Evolutionary conservation across 1,139 yeast genomes (phyloP).

Genomic region (Suhomyces atakaporum): DNA sequence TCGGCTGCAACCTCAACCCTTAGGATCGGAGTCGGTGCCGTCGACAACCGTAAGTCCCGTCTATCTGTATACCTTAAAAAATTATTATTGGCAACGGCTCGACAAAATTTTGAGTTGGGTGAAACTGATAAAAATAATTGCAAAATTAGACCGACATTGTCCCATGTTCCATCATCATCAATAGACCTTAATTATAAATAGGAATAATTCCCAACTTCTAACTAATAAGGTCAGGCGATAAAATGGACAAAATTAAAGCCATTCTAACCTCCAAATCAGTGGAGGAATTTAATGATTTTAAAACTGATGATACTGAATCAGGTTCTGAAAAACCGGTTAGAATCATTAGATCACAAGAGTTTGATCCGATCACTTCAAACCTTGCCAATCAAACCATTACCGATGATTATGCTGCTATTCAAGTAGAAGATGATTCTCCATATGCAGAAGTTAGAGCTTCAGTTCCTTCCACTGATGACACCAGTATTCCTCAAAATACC

Average conservation of each 20-base stretch:
- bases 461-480: constrained; percentile 63
- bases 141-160: too few relatives aligned
- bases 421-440: constrained; percentile 57
- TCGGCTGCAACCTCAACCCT: too few relatives aligned
- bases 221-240: too few relatives aligned
- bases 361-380: constrained; percentile 38
- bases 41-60: too few relatives aligned
- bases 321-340: constrained; percentile 20
- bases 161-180: too few relatives aligned
- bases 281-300: constrained; percentile 4
- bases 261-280: constrained; percentile 4
- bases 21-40: too few relatives aligned
- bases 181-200: too few relatives aligned
- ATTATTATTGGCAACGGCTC: too few relatives aligned
- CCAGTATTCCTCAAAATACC: constrained; percentile 57
- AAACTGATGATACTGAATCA: constrained; percentile 17
- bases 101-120: too few relatives aligned
- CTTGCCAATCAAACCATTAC: constrained; percentile 21
- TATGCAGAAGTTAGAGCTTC: constrained; percentile 73
- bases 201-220: too few relatives aligned
- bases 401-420: constrained; percentile 47
- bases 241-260: constrained; percentile 3
- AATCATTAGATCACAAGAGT: constrained; percentile 34
- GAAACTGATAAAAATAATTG: too few relatives aligned
- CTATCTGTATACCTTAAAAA: too few relatives aligned